Base-by-base conservation (phyloP, 176 grass and related monocot species). In the Triticum timopheevii region DNA sequence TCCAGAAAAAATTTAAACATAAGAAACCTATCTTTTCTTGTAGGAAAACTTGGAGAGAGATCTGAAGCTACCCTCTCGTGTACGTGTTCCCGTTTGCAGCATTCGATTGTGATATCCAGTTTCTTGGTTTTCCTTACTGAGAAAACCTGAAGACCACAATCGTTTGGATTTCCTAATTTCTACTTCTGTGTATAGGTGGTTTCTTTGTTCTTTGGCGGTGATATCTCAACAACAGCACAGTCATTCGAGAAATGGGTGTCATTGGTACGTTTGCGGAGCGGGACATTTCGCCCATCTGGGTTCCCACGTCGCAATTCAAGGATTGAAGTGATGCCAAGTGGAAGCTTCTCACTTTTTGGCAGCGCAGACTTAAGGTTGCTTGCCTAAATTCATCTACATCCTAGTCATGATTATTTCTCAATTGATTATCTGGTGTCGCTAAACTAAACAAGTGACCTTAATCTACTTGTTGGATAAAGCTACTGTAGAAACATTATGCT, bases 171-270 rank as follows among this genome's bases (percentile, higher is more conserved):
- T 28, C 15, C 31, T 44, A 76, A 64, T 84, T 52, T 38, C 34
- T 95, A 2, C 76, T 81, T 76, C 22, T 83, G 22, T 76, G 73
- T 82, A 19, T 80, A 98, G 96, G 93, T 95, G 81, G 88, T 96
- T 78, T 98, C 92, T 8, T 86, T 94, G 77, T 83, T 98, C 23
- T 91, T 94, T 84, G 88, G 93, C 68, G 92, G 94, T 47, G 93
- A 95, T 52, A 82, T 82, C 49, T 74, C 87, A 56, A 79, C 88
- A 61, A 84, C 91, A 8, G 93, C 45, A 6, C 97, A 94, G 17
- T 77, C 88, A 59, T 94, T 94, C 8, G 93, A 98, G 84, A 94
- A 89, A 93, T 98, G 97, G 97, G 47, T 98, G 20, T 86, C 88
- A 2, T 28, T 98, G 73, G 97, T 98, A 64, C 97, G 93, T 91